Evolutionary conservation across 2,329 filamentous ascomycete genomes (phyloP), one percentile per base, ranked within the genome.

Genomic region (Ophiostoma angusticollis): DNA sequence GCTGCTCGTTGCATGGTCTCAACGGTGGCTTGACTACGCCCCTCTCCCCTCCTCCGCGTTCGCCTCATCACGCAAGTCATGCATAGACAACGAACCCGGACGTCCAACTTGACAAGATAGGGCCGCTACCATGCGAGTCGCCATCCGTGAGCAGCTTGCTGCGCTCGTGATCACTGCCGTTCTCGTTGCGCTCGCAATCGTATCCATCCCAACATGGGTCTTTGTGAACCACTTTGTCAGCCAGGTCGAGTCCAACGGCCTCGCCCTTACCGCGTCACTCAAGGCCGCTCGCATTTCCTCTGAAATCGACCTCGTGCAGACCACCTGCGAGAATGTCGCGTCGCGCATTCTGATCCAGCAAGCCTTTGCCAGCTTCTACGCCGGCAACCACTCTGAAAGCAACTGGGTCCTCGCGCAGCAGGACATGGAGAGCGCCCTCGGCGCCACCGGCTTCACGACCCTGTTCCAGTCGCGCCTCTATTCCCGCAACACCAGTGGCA

Each of bases 141-240:
- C 82, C 42, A 94, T 94, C 53, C 74, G 85, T 49, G 79, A 87
- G 62, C 87, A 95, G 71, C 70, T 95, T 51, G 84, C 77, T 49
- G 68, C 78, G 57, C 69, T 94, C 47, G 84, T 94, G 52, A 65
- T 91, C 47, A 54, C 84, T 43, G 75, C 81, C 43, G 78, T 84
- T 35, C 70, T 93, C 41, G 63, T 82, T 41, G 78, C 80, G 39
- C 71, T 94, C 45, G 75, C 80, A 40, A 76, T 93, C 45, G 71
- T 94, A 45, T 77, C 84, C 13, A 72, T 94, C 46, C 84, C 86
- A 51, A 83, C 79, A 56, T 74, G 70, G 70, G 57, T 74, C 41
- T 74, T 66, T 47, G 69, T 74, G 51, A 66, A 73, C 49, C 55
- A 59, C 44, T 73, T 72, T 50, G 69, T 74, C 45, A 47, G 63